Base-by-base conservation (phyloP, 2,329 filamentous ascomycete species). In the Botrytis fabae region DNA sequence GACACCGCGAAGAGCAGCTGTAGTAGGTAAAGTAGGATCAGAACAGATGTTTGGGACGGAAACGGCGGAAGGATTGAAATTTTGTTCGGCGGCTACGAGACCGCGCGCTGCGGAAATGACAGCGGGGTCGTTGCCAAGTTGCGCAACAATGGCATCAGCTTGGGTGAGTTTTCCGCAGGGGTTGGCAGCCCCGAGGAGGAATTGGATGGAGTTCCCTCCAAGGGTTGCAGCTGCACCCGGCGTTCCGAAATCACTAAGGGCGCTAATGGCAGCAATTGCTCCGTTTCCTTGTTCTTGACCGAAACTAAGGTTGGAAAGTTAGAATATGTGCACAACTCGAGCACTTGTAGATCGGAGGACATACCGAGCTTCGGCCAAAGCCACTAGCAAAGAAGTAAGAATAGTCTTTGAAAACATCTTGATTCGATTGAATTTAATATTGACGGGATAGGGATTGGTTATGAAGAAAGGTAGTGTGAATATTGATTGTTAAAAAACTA, bases 41-140 rank as follows among this genome's bases (percentile, higher is more conserved):
- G 84, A 86, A 82, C 91, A 93, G 79, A 93, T 87, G 75, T 85
- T 88, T 28, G 88, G 90, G 48, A 89, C 85, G 78, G 83, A 83
- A 75, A 87, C 86, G 72, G 82, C 87, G 76, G 89, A 92, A 69
- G 89, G 89, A 84, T 92, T 92, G 84, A 91, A 91, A 86, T 93
- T 92, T 82, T 91, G 90, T 84, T 92, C 90, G 6, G 90, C 90
- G 40, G 87, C 86, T 22, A 92, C 90, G 54, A 92, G 85, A 25
- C 86, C 86, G 73, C 86, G 86, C 28, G 91, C 91, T 32, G 88
- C 90, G 22, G 86, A 84, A 73, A 92, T 84, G 76, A 90, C 89
- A 74, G 85, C 83, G n/a, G 85, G 82, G 76, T 88, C 88, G 63
- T 82, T 86, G 70, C 90, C 91, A 48, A 92, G 89, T 70, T 87